phyloP scores from a whole-genome alignment of 768 basidiomycete genomes.

The Amanita phalloides region DNA sequence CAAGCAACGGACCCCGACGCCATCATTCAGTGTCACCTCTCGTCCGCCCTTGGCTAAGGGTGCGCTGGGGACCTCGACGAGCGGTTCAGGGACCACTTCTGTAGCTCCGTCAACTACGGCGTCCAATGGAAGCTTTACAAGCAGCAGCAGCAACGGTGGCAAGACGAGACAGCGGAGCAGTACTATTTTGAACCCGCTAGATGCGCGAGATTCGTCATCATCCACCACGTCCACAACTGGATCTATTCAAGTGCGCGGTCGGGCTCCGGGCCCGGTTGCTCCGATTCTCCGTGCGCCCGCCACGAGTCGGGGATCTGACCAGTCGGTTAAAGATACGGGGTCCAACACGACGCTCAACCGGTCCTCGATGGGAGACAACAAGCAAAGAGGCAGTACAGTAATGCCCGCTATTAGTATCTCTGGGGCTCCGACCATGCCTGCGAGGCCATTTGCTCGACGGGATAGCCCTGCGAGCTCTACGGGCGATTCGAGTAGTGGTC shows the following conservation, averaged over 20 bases:
- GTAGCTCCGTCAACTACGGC: constrained; percentile 4
- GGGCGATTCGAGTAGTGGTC: constrained; percentile 74
- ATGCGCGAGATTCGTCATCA: constrained; percentile 7
- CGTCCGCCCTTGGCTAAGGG: constrained; percentile 33
- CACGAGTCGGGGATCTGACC: background rate
- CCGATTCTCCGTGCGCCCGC: background rate
- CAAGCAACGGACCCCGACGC: constrained; percentile 40
- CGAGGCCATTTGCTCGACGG: constrained; percentile 49
- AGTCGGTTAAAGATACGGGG: background rate
- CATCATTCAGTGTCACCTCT: constrained; percentile 54
- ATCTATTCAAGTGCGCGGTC: constrained; percentile 4
- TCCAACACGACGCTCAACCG: constrained; percentile 6
- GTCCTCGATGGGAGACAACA: constrained; percentile 9
- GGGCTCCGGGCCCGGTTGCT: constrained; percentile 3
- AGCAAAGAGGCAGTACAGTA: constrained; percentile 31
- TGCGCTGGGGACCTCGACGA: constrained; percentile 7
- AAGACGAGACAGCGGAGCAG: constrained; percentile 26
- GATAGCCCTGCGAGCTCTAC: constrained; percentile 79
- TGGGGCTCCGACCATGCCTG: constrained; percentile 17
- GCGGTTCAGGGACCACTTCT: constrained; percentile 3
- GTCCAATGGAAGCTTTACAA: constrained; percentile 1
- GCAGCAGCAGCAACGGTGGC: background rate
- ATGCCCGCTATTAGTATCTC: constrained; percentile 19
- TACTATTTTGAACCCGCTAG: constrained; percentile 22
- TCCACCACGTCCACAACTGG: background rate